Conservation (phyloP, 2,329 filamentous ascomycete genomes). For the Colletotrichum coccodes region DNA sequence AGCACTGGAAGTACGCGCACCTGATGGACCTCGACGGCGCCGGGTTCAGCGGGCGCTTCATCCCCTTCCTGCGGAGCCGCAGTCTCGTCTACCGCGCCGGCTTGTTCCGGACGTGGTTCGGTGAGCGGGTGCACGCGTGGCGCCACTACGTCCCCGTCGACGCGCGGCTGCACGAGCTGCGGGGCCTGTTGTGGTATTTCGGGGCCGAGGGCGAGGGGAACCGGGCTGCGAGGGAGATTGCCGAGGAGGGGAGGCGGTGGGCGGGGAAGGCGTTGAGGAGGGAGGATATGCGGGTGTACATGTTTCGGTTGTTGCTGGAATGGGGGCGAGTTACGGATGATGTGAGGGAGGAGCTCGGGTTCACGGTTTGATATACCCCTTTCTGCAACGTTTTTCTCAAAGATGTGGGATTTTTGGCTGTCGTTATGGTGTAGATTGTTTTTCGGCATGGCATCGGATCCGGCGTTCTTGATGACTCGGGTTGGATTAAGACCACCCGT, state of each 20-base stretch:
- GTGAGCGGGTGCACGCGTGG: slow-evolving; percentile 69
- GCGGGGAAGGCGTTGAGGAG: slow-evolving; percentile 65
- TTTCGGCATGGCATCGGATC: neutral
- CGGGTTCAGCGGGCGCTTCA: slow-evolving; percentile 59
- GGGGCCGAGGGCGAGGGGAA: slow-evolving; percentile 30
- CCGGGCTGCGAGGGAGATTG: slow-evolving; percentile 35
- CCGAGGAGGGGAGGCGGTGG: slow-evolving; percentile 57
- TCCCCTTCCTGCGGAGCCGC: slow-evolving; percentile 60
- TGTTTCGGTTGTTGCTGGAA: slow-evolving; percentile 77
- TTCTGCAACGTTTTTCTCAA: neutral
- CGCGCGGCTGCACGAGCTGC: slow-evolving; percentile 41
- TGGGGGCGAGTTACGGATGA: slow-evolving; percentile 75
- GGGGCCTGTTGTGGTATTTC: slow-evolving; percentile 35
- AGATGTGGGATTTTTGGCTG: too few species aligned
- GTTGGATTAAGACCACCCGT: neutral
- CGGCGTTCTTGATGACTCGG: neutral
- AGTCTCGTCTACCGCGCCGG: slow-evolving; percentile 68
- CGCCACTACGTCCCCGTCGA: slow-evolving; percentile 72
- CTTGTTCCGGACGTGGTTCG: slow-evolving; percentile 73
- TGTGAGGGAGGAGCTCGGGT: slow-evolving; percentile 49
- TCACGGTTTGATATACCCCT: slow-evolving; percentile 34
- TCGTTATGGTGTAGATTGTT: neutral
- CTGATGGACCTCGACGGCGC: slow-evolving; percentile 69
- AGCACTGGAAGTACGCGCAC: slow-evolving; percentile 59
- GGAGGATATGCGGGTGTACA: slow-evolving; percentile 80